phyloP scores from a whole-genome alignment of 768 basidiomycete species.

The Leccinum broughii region DNA sequence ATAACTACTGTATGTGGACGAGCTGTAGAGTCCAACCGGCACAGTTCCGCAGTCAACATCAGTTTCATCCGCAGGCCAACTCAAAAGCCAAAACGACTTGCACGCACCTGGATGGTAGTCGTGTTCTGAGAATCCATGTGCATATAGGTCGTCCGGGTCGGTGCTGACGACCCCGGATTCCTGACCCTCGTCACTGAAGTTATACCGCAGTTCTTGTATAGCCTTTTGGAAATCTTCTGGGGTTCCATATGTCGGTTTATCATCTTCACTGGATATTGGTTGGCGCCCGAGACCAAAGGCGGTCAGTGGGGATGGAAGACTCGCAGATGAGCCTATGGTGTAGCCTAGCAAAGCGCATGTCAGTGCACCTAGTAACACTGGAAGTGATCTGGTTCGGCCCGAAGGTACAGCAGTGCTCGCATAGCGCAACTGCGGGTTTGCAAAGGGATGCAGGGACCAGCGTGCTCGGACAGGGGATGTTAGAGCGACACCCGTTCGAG shows the following conservation, averaged over 20 bases:
- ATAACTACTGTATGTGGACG: constrained; percentile 59
- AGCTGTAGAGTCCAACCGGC: constrained; percentile 28
- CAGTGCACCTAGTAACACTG: constrained; percentile 20
- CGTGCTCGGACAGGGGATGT: neutral
- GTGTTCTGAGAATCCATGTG: constrained; percentile 56
- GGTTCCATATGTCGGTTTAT: constrained; percentile 46
- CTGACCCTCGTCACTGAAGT: constrained; percentile 30
- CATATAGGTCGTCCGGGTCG: constrained; percentile 48
- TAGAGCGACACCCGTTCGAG: neutral
- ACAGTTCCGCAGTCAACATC: neutral
- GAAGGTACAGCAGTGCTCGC: constrained; percentile 9
- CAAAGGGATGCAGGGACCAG: neutral
- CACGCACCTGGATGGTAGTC: constrained; percentile 51
- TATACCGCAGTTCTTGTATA: constrained; percentile 46
- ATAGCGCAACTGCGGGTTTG: constrained; percentile 4
- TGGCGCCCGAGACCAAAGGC: constrained; percentile 3
- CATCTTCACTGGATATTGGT: constrained; percentile 1
- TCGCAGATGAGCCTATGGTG: constrained; percentile 16
- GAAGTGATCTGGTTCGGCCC: constrained; percentile 2
- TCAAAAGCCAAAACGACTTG: neutral
- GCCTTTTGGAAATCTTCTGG: constrained; percentile 53
- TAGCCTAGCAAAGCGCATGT: constrained; percentile 27
- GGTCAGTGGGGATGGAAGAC: constrained; percentile 6
- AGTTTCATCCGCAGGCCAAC: neutral
- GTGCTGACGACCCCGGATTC: constrained; percentile 42